Evolutionary conservation across 257 asterid species (phyloP).

Genomic region (Fraxinus cuspidata): DNA sequence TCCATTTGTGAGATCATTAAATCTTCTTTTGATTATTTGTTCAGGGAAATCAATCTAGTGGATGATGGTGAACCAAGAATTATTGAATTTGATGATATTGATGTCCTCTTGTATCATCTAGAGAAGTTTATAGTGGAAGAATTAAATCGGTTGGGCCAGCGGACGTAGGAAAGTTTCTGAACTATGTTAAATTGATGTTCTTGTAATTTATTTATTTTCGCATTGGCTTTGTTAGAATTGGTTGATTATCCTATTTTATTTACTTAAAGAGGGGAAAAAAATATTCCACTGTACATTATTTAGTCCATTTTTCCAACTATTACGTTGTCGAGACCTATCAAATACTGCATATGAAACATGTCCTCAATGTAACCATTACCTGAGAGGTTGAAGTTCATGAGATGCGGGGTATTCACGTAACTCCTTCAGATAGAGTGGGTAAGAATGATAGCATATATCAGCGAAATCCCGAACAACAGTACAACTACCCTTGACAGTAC

Average conservation of each 20-base stretch:
- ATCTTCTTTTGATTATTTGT: no score
- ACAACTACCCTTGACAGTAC: constrained; percentile 78
- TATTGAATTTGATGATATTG: no score
- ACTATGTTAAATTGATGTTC: no score
- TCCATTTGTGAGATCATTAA: neutral
- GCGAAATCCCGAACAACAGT: constrained; percentile 86
- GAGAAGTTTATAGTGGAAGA: no score
- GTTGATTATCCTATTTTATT: neutral
- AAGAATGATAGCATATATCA: constrained; percentile 80
- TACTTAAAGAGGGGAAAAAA: neutral
- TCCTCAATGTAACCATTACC: constrained; percentile 37
- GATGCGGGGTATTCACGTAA: constrained; percentile 55
- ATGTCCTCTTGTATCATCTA: no score
- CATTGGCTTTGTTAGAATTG: neutral
- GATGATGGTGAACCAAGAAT: no score
- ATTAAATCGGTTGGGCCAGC: no score
- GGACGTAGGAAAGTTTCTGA: no score
- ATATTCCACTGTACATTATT: no score
- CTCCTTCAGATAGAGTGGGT: constrained; percentile 64
- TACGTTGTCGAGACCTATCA: neutral
- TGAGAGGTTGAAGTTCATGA: constrained; percentile 61
- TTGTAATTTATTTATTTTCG: no score
- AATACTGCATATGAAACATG: neutral
- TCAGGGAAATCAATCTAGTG: no score
- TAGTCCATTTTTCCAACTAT: no score